Evolutionary conservation across 192 early-diverging fungal genomes (phyloP).

Genomic region (Geranomyces michiganensis): DNA sequence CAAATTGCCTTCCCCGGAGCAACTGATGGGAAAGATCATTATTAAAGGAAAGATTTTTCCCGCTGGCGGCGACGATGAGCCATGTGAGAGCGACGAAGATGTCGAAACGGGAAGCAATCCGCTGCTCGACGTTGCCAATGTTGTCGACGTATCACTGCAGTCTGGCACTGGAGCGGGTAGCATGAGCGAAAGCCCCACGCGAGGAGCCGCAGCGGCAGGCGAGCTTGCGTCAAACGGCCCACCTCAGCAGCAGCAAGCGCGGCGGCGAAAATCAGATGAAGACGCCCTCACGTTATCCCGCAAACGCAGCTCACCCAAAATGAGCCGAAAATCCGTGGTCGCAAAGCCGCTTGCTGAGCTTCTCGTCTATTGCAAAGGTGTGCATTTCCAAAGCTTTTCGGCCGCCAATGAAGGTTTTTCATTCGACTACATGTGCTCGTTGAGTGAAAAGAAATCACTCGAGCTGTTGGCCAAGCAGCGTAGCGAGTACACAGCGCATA

Average conservation of each 20-base stretch:
- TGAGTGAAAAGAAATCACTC: slow-evolving; percentile 69
- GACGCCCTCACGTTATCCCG: slow-evolving; percentile 4
- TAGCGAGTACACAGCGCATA: slow-evolving; percentile 60
- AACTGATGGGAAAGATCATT: slow-evolving; percentile 70
- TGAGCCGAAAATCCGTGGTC: slow-evolving; percentile 35
- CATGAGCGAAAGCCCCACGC: too few relatives aligned
- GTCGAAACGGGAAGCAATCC: not conserved
- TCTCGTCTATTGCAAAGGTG: slow-evolving; percentile 47
- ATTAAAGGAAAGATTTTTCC: slow-evolving; percentile 60
- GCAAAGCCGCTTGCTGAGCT: slow-evolving; percentile 44
- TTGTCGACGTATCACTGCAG: too few relatives aligned
- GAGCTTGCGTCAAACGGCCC: not conserved
- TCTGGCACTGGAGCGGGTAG: too few relatives aligned
- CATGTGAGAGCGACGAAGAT: slow-evolving; percentile 37
- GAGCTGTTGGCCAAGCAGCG: slow-evolving; percentile 55
- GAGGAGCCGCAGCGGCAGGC: slow-evolving; percentile 7
- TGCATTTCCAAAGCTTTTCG: slow-evolving; percentile 37
- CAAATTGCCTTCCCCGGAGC: slow-evolving; percentile 70
- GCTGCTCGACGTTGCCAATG: too few relatives aligned
- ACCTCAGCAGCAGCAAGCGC: not conserved
- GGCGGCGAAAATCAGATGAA: slow-evolving; percentile 18
- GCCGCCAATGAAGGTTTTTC: slow-evolving; percentile 42
- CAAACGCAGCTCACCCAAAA: slow-evolving; percentile 24
- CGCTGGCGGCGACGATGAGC: not conserved
- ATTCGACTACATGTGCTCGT: slow-evolving; percentile 71